Conservation (phyloP, 108 stramenopile genomes). For the Skeletonema potamos region DNA sequence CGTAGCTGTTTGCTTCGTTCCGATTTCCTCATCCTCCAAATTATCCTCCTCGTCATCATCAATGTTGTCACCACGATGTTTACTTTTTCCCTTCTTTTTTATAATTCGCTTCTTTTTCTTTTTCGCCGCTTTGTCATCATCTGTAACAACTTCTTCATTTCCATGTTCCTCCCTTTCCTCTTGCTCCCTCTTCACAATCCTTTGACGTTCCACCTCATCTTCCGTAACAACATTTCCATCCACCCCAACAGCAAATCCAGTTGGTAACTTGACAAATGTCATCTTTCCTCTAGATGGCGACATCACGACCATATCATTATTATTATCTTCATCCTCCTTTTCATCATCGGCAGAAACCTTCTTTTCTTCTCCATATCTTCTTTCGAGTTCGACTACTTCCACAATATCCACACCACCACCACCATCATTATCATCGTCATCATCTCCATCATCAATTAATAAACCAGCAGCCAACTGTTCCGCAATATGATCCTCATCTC, state of each 20-base stretch:
- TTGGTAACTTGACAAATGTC: conserved; percentile 38
- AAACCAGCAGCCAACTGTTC: conserved; percentile 39
- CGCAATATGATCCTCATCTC: conserved; percentile 45
- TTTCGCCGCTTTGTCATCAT: not conserved
- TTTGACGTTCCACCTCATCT: conserved; percentile 19
- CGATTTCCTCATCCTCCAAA: not conserved
- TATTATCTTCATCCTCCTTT: conserved; percentile 11
- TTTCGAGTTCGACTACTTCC: not conserved
- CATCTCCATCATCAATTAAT: conserved; percentile 36
- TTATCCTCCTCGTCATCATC: not conserved
- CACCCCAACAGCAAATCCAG: conserved; percentile 32
- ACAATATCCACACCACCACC: not conserved
- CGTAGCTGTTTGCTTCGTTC: conserved; percentile 21
- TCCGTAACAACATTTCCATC: conserved; percentile 38
- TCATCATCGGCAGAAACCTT: conserved; percentile 6
- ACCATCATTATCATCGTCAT: conserved; percentile 6
- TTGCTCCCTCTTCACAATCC: not conserved
- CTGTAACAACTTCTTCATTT: not conserved
- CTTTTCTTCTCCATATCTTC: conserved; percentile 3
- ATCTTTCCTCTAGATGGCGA: conserved; percentile 10
- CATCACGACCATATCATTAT: not conserved
- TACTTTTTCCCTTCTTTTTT: conserved; percentile 8
- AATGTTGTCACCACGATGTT: conserved; percentile 18
- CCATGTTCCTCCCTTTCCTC: not conserved
- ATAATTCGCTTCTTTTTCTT: conserved; percentile 40